Evolutionary conservation across 1,284 basidiomycete genomes (phyloP), one percentile per base, ranked within the genome.

Genomic region (Pseudozyma sp.): DNA sequence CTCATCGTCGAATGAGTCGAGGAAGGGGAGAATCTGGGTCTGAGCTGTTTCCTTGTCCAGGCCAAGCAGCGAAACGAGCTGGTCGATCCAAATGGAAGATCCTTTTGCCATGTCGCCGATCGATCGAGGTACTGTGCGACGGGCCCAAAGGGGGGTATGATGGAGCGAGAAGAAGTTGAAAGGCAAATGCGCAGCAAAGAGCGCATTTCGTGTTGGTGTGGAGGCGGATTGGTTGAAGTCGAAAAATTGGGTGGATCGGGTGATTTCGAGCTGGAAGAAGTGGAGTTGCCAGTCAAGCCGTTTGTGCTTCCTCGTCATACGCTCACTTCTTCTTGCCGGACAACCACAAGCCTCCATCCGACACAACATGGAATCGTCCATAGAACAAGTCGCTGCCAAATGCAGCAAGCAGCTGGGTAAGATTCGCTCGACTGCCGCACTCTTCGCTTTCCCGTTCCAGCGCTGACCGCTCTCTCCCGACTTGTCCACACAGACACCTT

Each of bases 381-480:
- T 77, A 59, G 74, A 77, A 42, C 71, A 73, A 47, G 74, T 77
- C 29, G 74, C 74, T 8, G 70, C 70, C 49, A 77, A 77, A 55
- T 77, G 74, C 54, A 53, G 63, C 24, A 77, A 73, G 56, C 70
- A 77, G 57, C 74, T 77, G 17, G 73, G 73, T 75, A 52, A 19
- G 63, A 42, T 17, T 11, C 3, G 4, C 17, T 29, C 31, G 29
- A 31, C 17, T 39, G 9, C 4, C 40, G 17, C 42, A 8, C 7
- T 19, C n/a, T 8, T 29, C 14, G 13, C 11, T 9, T 3, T 1
- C 17, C 24, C 24, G 24, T 24, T 13, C 19, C 11, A 16, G 4
- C 19, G 35, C 48, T 50, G 4, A 50, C 31, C 19, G 9, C 19
- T 35, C 30, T 37, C 39, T 17, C 11, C 5, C 14, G n/a, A 4